A percentile compares a stretch with the other conserved stretches of the same genome.
phyloP scores from a whole-genome alignment of 2,329 filamentous ascomycete genomes.

The Sarocladium oryzae region DNA sequence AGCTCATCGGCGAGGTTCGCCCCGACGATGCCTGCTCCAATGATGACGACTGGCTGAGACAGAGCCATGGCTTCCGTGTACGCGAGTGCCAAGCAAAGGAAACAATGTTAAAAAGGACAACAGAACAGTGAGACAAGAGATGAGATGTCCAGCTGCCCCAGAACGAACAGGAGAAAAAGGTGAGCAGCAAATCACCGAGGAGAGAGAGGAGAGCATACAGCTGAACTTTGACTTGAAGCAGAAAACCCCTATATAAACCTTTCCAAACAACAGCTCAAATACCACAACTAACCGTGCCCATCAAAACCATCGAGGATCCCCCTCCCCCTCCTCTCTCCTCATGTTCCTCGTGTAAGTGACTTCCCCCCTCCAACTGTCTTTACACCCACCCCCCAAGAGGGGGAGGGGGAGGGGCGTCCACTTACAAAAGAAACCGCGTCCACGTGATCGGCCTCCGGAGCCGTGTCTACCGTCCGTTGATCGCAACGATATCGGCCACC shows the following conservation, averaged over 20 bases:
- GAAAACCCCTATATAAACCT: too few species aligned
- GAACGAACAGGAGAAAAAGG: too few species aligned
- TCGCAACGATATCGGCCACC: conserved; percentile 4
- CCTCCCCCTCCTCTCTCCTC: too few species aligned
- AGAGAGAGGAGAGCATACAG: too few species aligned
- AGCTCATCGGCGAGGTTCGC: conserved; percentile 59
- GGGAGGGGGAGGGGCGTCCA: neutral
- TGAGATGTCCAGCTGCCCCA: too few species aligned
- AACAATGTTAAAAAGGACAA: too few species aligned
- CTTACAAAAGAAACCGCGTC: conserved; percentile 1
- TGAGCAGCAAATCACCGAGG: too few species aligned
- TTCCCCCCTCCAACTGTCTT: neutral
- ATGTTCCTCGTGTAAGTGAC: neutral
- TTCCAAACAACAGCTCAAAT: too few species aligned
- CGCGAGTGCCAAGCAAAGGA: too few species aligned
- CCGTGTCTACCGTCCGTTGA: neutral
- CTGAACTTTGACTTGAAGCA: too few species aligned
- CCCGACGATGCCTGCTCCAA: conserved; percentile 59
- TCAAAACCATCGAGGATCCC: neutral
- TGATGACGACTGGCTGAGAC: conserved; percentile 46
- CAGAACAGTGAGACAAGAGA: too few species aligned
- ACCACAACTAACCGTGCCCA: neutral
- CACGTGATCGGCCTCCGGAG: conserved; percentile 13
- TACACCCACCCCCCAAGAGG: neutral
- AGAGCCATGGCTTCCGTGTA: neutral